Percentiles rank a stretch among this genome's conserved stretches.
These are phyloP conservation scores for Neurospora pannonica DNA, from an alignment of 495 filamentous ascomycete species.

Conservation along the genomic window DNA sequence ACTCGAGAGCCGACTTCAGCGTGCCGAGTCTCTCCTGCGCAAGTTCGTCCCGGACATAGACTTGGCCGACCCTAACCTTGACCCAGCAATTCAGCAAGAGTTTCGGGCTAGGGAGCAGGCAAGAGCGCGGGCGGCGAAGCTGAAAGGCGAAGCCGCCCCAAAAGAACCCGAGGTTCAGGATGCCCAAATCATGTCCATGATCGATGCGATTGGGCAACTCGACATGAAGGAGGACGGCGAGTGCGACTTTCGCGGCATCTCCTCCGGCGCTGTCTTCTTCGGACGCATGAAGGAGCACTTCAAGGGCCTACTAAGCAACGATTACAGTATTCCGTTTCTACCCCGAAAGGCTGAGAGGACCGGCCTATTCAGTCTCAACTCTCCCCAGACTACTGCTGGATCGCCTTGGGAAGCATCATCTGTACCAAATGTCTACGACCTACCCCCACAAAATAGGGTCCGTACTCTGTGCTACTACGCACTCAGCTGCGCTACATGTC, in stretches of 20 bases:
- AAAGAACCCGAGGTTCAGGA: slow-evolving; percentile 44
- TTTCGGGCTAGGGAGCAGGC: slow-evolving; percentile 39
- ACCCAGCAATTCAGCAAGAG: slow-evolving; percentile 54
- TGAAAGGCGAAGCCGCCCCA: slow-evolving; percentile 19
- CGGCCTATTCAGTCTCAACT: slow-evolving; percentile 48
- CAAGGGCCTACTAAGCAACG: slow-evolving; percentile 48
- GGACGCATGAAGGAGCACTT: slow-evolving; percentile 78
- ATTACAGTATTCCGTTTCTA: slow-evolving; percentile 38
- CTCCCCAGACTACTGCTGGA: slow-evolving; percentile 52
- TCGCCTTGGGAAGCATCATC: slow-evolving; percentile 52
- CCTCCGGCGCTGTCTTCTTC: slow-evolving; percentile 83
- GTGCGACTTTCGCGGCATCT: slow-evolving; percentile 92
- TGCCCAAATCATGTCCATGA: slow-evolving; percentile 85
- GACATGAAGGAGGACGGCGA: slow-evolving; percentile 87
- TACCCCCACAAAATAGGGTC: slow-evolving; percentile 63
- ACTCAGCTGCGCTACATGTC: slow-evolving; percentile 71
- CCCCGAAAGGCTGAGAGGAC: slow-evolving; percentile 26
- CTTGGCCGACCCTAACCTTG: slow-evolving; percentile 71
- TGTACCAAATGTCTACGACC: slow-evolving; percentile 49
- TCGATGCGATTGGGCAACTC: slow-evolving; percentile 77
- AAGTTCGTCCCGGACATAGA: slow-evolving; percentile 79
- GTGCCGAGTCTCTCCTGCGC: slow-evolving; percentile 70
- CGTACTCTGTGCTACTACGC: slow-evolving; percentile 63
- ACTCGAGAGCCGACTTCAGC: slow-evolving; percentile 72
- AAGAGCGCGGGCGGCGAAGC: slow-evolving; percentile 24